These are phyloP conservation scores for Auriscalpium vulgare DNA, from an alignment of 768 basidiomycete species.

Conservation along the genomic window DNA sequence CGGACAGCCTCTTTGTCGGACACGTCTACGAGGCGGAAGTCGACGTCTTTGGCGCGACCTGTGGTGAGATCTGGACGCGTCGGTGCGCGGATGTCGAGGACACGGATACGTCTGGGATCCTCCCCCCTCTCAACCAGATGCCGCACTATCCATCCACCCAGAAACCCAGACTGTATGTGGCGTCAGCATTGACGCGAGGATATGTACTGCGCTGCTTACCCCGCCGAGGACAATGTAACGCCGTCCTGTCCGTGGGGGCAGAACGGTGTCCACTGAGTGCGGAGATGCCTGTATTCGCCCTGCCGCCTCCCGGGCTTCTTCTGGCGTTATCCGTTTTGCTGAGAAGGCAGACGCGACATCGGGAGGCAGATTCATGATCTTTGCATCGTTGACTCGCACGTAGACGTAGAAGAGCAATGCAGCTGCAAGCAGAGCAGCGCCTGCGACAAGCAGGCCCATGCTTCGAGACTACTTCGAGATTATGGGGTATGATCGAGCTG, in stretches of 20 bases:
- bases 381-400: conserved; percentile 44
- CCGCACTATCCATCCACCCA: conserved; percentile 72
- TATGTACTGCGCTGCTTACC: conserved; percentile 30
- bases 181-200: not conserved
- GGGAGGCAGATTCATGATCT: conserved; percentile 41
- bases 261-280: conserved; percentile 32
- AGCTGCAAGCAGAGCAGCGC: conserved; percentile 3
- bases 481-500: too few relatives aligned
- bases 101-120: conserved; percentile 51
- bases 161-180: conserved; percentile 51
- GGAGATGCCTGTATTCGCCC: conserved; percentile 27
- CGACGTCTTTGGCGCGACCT: conserved; percentile 42
- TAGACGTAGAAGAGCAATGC: conserved; percentile 28
- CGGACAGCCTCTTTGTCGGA: conserved; percentile 44
- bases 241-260: conserved; percentile 64
- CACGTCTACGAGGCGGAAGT: conserved; percentile 54
- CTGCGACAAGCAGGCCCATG: not conserved
- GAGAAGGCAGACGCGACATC: conserved; percentile 39
- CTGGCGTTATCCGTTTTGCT: conserved; percentile 40
- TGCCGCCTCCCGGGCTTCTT: conserved; percentile 33
- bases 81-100: conserved; percentile 62
- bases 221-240: conserved; percentile 74
- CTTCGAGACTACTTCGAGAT: not conserved
- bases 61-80: conserved; percentile 46
- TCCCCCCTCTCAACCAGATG: conserved; percentile 67